Conservation (phyloP, 2,329 filamentous ascomycete species). For the Exserohilum rostratum region DNA sequence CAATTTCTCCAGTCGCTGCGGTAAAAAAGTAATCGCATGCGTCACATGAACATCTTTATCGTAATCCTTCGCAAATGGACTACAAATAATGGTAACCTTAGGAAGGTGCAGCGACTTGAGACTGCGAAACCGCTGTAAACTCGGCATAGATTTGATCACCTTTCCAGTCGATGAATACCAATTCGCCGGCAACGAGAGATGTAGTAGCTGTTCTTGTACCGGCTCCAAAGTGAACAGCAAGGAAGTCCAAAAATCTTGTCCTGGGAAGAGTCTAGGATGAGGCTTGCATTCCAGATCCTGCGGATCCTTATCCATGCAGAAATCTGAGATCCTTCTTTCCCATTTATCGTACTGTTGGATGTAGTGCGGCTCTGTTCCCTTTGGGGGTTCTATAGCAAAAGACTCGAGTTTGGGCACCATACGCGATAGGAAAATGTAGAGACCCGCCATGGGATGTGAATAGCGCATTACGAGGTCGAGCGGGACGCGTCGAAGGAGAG, state of each 20-base stretch:
- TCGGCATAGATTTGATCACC: background rate
- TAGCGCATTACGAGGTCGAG: background rate
- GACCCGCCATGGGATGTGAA: background rate
- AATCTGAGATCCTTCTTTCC: background rate
- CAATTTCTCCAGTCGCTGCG: background rate
- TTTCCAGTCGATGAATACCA: background rate
- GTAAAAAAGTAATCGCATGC: background rate
- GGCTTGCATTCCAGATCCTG: background rate
- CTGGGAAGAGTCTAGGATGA: background rate
- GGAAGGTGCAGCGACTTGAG: background rate
- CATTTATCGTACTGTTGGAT: background rate
- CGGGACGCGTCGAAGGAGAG: background rate
- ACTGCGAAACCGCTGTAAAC: background rate
- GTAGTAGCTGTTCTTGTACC: background rate
- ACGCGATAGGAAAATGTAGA: background rate
- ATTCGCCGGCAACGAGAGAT: background rate
- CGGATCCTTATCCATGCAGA: background rate
- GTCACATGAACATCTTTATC: background rate
- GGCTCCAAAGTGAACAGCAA: background rate
- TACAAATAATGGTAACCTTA: background rate
- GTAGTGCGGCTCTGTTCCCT: background rate
- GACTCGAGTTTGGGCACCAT: background rate
- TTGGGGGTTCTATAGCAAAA: background rate
- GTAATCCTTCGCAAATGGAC: background rate
- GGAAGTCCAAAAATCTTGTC: background rate